These are phyloP conservation scores for Urtica urens DNA, from an alignment of 306 rosid species.

Conservation along the genomic window DNA sequence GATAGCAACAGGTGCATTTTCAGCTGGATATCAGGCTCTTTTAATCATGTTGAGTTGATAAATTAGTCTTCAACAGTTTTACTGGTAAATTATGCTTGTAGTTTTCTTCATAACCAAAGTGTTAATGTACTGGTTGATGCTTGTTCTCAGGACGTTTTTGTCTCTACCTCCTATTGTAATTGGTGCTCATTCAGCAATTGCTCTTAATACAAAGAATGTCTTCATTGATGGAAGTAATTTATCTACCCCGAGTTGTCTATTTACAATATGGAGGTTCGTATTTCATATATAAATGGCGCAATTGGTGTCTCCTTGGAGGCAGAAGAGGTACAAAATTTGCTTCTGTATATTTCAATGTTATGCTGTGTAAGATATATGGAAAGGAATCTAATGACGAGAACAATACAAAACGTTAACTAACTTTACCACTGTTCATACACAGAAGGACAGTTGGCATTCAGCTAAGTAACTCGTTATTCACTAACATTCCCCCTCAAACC, in stretches of 20 bases:
- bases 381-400: no score
- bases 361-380: no score
- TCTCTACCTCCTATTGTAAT: slow-evolving; percentile 90
- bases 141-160: slow-evolving; percentile 65
- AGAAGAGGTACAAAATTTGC: slow-evolving; percentile 43
- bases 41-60: neutral
- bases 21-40: slow-evolving; percentile 1
- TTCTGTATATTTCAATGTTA: no score
- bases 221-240: slow-evolving; percentile 62
- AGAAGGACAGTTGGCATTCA: no score
- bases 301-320: slow-evolving; percentile 73
- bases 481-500: no score
- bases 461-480: no score
- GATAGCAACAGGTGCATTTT: slow-evolving; percentile 80
- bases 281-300: slow-evolving; percentile 50
- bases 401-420: no score
- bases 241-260: slow-evolving; percentile 74
- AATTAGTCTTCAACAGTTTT: no score
- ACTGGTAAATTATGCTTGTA: neutral
- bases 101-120: neutral
- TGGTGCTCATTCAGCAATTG: slow-evolving; percentile 88
- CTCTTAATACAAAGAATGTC: slow-evolving; percentile 70
- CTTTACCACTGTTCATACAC: no score
- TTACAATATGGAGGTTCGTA: slow-evolving; percentile 76
- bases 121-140: neutral